These are phyloP conservation scores for Bodo saltans DNA, from an alignment of 78 protist species.

Conservation along the genomic window DNA sequence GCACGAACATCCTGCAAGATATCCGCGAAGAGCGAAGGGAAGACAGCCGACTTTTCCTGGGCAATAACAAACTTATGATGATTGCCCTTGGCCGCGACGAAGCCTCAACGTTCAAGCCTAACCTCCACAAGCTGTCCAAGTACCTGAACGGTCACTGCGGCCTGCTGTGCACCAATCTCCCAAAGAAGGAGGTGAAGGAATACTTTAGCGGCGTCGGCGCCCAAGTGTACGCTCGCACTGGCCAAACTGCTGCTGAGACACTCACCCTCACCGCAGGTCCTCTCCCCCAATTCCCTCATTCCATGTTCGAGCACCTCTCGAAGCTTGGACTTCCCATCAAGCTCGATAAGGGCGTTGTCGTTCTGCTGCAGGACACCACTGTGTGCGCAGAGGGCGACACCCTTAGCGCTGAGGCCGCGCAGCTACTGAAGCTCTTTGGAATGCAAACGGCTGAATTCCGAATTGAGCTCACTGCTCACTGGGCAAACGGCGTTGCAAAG, in stretches of 20 bases:
- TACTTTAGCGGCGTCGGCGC: slow-evolving; percentile 30
- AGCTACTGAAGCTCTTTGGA: slow-evolving; percentile 20
- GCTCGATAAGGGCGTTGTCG: slow-evolving; percentile 54
- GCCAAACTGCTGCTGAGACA: slow-evolving; percentile 60
- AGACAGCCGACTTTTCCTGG: slow-evolving; percentile 64
- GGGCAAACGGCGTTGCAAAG: slow-evolving; percentile 20
- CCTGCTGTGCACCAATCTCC: slow-evolving; percentile 70
- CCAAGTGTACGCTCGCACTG: slow-evolving; percentile 80
- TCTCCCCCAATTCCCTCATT: slow-evolving; percentile 34
- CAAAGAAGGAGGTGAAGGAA: slow-evolving; percentile 34
- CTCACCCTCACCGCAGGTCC: slow-evolving; percentile 45
- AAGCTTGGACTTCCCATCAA: slow-evolving; percentile 30
- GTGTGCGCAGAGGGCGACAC: slow-evolving; percentile 58
- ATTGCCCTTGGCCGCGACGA: slow-evolving; percentile 69
- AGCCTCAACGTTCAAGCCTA: slow-evolving; percentile 41
- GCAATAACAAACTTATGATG: slow-evolving; percentile 75
- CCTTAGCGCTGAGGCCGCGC: slow-evolving; percentile 67
- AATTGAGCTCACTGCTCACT: slow-evolving; percentile 15
- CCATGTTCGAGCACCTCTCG: slow-evolving; percentile 54
- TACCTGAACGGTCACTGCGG: slow-evolving; percentile 63
- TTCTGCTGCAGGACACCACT: slow-evolving; percentile 43
- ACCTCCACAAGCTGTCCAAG: slow-evolving; percentile 44
- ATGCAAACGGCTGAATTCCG: background rate
- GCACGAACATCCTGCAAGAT: slow-evolving; percentile 63
- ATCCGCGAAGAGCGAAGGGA: slow-evolving; percentile 39